Evolutionary conservation across 2,329 filamentous ascomycete species (phyloP).

Genomic region (Lanzia echinophila): DNA sequence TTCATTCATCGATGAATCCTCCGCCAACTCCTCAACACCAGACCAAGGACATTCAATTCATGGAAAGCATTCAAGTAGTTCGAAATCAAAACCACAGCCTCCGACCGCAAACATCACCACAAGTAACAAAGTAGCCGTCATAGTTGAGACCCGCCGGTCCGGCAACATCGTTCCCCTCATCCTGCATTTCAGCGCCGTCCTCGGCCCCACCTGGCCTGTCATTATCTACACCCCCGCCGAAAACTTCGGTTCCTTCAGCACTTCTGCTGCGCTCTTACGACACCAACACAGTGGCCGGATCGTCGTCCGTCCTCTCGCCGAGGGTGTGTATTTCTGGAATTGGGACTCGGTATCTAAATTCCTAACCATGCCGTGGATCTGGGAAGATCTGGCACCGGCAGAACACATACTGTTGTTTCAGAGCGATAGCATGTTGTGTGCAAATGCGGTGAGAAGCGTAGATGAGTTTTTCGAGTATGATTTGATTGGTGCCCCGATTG

Average conservation of each 20-base stretch:
- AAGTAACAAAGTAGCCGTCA: conserved; percentile 32
- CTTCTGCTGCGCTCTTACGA: conserved; percentile 34
- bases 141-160: conserved; percentile 33
- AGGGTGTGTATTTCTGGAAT: conserved; percentile 31
- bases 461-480: conserved; percentile 33
- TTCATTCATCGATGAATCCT: background rate
- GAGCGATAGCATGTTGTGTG: conserved; percentile 32
- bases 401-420: conserved; percentile 32
- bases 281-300: conserved; percentile 30
- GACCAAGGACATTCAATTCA: background rate
- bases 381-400: conserved; percentile 29
- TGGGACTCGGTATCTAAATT: conserved; percentile 33
- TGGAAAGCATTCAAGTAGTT: background rate
- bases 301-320: conserved; percentile 34
- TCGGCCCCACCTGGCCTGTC: conserved; percentile 40
- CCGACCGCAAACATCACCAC: conserved; percentile 19
- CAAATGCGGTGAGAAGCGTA: conserved; percentile 28
- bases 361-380: conserved; percentile 30
- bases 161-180: conserved; percentile 32
- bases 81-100: background rate
- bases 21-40: background rate
- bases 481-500: conserved; percentile 33
- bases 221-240: conserved; percentile 35
- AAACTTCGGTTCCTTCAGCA: conserved; percentile 26
- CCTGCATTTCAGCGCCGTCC: conserved; percentile 34